Evolutionary conservation across 768 basidiomycete species (phyloP).

Genomic region (Mycena amicta): DNA sequence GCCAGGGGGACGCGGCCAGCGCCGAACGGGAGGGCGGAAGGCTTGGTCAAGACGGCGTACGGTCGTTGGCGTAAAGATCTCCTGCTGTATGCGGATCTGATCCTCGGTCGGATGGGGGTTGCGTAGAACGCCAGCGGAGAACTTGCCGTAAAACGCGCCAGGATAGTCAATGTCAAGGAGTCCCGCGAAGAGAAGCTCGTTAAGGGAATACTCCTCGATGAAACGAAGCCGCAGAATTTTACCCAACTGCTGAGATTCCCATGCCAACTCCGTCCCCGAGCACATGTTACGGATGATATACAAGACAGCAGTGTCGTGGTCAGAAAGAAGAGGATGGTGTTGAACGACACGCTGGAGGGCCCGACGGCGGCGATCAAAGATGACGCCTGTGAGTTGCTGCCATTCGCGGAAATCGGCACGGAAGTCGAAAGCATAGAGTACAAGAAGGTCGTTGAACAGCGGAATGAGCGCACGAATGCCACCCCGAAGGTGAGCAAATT

Average conservation of each 20-base stretch:
- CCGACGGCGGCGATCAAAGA: not conserved
- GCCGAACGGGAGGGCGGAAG: too few relatives aligned
- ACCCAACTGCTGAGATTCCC: not conserved
- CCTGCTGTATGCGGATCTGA: too few relatives aligned
- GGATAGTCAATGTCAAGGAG: not conserved
- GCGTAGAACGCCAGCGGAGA: too few relatives aligned
- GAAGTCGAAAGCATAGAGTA: too few relatives aligned
- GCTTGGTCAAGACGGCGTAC: not conserved
- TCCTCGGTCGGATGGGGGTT: too few relatives aligned
- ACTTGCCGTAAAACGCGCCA: not conserved
- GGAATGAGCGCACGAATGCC: too few relatives aligned
- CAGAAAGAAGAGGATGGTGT: not conserved
- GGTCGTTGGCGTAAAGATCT: not conserved
- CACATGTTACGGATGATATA: not conserved
- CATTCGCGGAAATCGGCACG: not conserved
- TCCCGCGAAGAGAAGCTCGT: not conserved
- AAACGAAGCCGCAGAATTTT: not conserved
- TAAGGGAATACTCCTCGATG: not conserved
- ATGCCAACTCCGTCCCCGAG: not conserved
- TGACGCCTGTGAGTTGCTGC: not conserved
- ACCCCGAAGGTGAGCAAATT: too few relatives aligned
- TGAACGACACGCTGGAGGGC: not conserved
- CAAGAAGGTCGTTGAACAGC: too few relatives aligned
- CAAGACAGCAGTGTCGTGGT: not conserved
- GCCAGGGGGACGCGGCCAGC: not conserved